Evolutionary conservation across 2,329 filamentous ascomycete genomes (phyloP).

Genomic region (Furcasterigmium sp.): DNA sequence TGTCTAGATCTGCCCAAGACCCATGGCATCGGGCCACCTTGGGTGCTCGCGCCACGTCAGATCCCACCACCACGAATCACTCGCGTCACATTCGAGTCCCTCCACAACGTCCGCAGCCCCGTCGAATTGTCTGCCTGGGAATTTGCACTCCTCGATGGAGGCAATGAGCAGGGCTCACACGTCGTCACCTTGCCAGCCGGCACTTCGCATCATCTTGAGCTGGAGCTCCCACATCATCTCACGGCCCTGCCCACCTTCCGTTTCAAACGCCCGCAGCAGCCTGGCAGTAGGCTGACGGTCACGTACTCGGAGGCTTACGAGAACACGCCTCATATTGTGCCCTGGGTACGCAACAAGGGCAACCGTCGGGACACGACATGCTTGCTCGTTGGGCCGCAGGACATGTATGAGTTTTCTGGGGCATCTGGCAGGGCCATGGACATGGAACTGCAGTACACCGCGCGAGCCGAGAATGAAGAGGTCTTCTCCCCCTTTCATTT

Average conservation of each 20-base stretch:
- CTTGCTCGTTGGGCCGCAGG: slow-evolving; percentile 1
- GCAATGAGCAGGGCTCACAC: background rate
- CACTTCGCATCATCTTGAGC: slow-evolving; percentile 1
- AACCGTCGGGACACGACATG: slow-evolving; percentile 2
- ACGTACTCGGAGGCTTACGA: slow-evolving; percentile 6
- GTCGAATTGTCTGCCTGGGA: background rate
- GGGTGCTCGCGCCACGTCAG: background rate
- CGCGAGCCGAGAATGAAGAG: background rate
- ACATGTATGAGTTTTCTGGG: background rate
- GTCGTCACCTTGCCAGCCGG: background rate
- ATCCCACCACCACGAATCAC: background rate
- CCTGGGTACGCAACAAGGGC: slow-evolving; percentile 1
- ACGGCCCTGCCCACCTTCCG: background rate
- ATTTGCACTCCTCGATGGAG: background rate
- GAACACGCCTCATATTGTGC: background rate
- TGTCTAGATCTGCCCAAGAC: background rate
- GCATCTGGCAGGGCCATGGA: background rate
- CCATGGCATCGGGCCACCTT: background rate
- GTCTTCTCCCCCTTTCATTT: slow-evolving; percentile 14
- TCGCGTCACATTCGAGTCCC: background rate
- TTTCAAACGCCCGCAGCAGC: background rate
- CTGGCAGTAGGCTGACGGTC: background rate
- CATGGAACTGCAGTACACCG: background rate
- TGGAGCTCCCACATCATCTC: background rate
- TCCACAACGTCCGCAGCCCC: background rate